Evolutionary conservation across 192 early-diverging fungal species (phyloP).

Genomic region (Borealophlyctis nickersoniae): DNA sequence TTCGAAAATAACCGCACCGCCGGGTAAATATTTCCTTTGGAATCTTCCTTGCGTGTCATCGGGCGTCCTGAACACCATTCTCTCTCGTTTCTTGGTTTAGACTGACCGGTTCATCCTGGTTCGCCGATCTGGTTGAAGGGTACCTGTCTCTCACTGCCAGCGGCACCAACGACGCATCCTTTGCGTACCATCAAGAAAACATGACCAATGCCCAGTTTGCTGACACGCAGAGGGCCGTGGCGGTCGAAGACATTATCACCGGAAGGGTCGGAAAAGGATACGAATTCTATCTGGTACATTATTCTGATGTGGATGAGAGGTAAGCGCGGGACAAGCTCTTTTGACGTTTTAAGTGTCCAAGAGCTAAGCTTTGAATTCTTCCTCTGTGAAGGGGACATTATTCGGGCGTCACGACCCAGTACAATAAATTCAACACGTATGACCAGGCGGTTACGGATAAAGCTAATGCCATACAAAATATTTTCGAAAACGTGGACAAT

Average conservation of each 20-base stretch:
- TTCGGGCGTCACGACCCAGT: conserved; percentile 2
- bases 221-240: background rate
- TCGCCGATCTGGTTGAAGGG: conserved; percentile 1
- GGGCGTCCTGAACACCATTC: background rate
- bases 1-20: conserved; percentile 2
- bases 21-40: conserved; percentile 2
- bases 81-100: background rate
- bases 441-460: conserved; percentile 4
- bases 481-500: background rate
- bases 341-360: too few relatives aligned
- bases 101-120: conserved; percentile 4
- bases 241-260: background rate
- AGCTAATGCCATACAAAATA: background rate
- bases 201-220: conserved; percentile 3
- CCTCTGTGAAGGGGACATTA: background rate
- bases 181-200: conserved; percentile 4
- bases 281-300: conserved; percentile 5
- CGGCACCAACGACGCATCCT: conserved; percentile 1
- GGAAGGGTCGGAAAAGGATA: background rate
- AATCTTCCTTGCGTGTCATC: background rate
- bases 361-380: too few relatives aligned
- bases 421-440: conserved; percentile 1
- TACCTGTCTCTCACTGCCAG: background rate
- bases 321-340: background rate
- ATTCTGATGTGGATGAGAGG: conserved; percentile 6